A percentile compares a stretch with the other conserved stretches of the same genome.
These are phyloP conservation scores for Leccinum fibrillosum DNA, from an alignment of 768 basidiomycete species.

Conservation along the genomic window DNA sequence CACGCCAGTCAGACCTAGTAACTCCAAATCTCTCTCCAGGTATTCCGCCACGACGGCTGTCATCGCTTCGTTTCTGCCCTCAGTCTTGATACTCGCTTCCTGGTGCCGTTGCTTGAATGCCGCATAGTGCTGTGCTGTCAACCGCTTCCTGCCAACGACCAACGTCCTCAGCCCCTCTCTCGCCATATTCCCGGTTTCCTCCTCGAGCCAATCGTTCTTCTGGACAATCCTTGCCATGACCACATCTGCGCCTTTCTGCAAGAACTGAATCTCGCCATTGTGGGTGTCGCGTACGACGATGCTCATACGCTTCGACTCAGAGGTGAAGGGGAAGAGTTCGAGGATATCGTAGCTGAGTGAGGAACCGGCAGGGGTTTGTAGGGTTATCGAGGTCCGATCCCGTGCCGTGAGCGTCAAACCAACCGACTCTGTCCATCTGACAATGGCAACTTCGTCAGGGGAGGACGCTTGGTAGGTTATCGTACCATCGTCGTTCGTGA, in stretches of 20 bases:
- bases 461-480: conserved; percentile 98
- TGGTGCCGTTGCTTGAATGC: conserved; percentile 73
- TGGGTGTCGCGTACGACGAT: conserved; percentile 84
- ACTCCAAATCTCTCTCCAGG: conserved; percentile 86
- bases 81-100: conserved; percentile 74
- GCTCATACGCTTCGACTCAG: conserved; percentile 98
- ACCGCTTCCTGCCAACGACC: conserved; percentile 81
- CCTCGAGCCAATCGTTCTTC: conserved; percentile 98
- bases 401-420: conserved; percentile 86
- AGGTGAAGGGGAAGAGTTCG: conserved; percentile 97
- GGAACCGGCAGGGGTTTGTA: conserved; percentile 67
- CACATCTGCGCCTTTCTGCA: conserved; percentile 98
- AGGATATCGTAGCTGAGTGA: conserved; percentile 79
- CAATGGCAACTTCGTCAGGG: conserved; percentile 98
- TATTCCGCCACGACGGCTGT: conserved; percentile 65
- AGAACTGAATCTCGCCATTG: conserved; percentile 78
- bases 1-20: conserved; percentile 95
- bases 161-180: conserved; percentile 92
- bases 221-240: conserved; percentile 95
- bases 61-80: conserved; percentile 82
- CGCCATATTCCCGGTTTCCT: conserved; percentile 98
- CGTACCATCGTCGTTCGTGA: conserved; percentile 89
- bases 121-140: conserved; percentile 65
- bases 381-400: conserved; percentile 85
- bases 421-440: conserved; percentile 94